Base-by-base conservation (phyloP, 2,329 filamentous ascomycete species). In the Didymosphaeria variabile region DNA sequence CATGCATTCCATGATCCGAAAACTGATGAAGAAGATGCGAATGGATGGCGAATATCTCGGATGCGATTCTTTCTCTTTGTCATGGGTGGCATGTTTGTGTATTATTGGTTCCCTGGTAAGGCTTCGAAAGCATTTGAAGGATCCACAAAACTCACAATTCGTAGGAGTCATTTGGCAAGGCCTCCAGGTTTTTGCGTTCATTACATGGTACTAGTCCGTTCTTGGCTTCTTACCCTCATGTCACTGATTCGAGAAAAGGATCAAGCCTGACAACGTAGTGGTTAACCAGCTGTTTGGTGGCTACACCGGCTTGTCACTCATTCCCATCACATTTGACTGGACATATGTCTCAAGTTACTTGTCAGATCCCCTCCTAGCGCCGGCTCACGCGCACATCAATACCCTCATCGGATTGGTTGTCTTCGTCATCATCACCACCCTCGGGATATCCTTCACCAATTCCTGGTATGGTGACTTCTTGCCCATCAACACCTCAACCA, bases 281-380 rank as follows among this genome's bases (percentile, higher is more conserved):
- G 77, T 93, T 42, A 93, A 93, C 66, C 90, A 93, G 72, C 71
- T 93, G 1, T 93, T 93, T 67, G 91, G 91, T 1, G 89, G 88
- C 1, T 83, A 82, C 52, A 90, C 87, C 0, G 90, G 91, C 0
- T 65, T 93, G 3, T 90, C 88, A 0, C 71, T 93, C 31, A 78
- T 92, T 7, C 90, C 90, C 1, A 86, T 93, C 34, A 92, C 90
- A 0, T 91, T 93, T 70, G 90, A 93, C 79, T 92, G 90, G 90
- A 90, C 88, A 2, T 70, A 69, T 49, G 72, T 76, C n/a, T 52
- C 64, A 12, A 67, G 66, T 32, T 75, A 77, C 57, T 68, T 77
- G 8, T 50, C 55, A 13, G 66, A 72, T 54, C 75, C 75, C 1
- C 61, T 78, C 9, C 67, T 78, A 13, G 64, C 72, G n/a, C 75